These are phyloP conservation scores for Irpex rosettiformis DNA, from an alignment of 1,284 basidiomycete genomes.

Conservation along the genomic window DNA sequence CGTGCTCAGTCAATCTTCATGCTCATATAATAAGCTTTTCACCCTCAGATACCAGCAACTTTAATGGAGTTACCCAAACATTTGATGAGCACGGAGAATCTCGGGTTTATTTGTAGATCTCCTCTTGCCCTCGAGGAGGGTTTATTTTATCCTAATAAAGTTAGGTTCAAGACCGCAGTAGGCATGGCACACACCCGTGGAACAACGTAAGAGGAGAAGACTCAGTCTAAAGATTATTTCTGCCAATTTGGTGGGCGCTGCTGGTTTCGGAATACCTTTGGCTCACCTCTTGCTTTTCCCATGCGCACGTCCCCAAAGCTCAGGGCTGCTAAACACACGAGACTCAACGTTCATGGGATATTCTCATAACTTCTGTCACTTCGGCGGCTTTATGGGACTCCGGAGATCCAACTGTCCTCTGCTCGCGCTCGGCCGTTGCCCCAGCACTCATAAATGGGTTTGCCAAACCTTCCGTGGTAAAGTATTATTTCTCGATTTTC, in stretches of 20 bases:
- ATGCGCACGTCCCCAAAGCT: background rate
- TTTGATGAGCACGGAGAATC: background rate
- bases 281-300: background rate
- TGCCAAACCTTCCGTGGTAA: background rate
- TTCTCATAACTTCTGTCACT: background rate
- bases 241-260: background rate
- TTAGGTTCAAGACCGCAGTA: background rate
- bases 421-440: background rate
- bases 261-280: background rate
- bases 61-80: background rate
- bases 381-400: background rate
- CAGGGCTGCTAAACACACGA: background rate
- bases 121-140: background rate
- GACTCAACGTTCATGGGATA: background rate
- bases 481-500: background rate
- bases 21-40: background rate
- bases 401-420: background rate
- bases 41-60: background rate
- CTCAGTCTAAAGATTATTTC: conserved; percentile 1
- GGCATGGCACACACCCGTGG: background rate
- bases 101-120: background rate
- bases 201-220: background rate
- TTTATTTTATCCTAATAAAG: background rate
- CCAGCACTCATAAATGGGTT: background rate
- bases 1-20: background rate